A percentile compares a stretch with the other conserved stretches of the same genome.
Conservation (phyloP, 371 early-diverging fungal species). For the Fennellomyces sp. region DNA sequence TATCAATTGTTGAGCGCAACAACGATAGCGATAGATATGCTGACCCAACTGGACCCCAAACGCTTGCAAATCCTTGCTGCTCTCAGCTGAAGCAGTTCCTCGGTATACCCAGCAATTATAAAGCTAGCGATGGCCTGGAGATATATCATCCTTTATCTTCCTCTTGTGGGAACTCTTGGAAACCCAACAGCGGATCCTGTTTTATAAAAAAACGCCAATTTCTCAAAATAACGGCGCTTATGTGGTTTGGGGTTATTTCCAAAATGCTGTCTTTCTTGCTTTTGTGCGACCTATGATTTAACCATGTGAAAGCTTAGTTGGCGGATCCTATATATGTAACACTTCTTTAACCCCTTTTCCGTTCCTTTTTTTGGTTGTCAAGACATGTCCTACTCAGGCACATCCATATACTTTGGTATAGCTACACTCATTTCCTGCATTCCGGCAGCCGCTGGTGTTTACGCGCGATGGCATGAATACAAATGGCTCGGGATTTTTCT, state of each 20-base stretch:
- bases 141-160: not conserved
- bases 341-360: conserved; percentile 7
- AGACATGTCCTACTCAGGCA: not conserved
- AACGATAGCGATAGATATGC: not conserved
- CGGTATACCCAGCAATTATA: too few species aligned
- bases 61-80: too few species aligned
- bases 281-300: not conserved
- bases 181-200: not conserved
- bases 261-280: not conserved
- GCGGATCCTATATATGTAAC: too few species aligned
- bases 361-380: conserved; percentile 6
- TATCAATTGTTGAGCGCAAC: not conserved
- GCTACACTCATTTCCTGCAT: conserved; percentile 8
- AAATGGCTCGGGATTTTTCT: conserved; percentile 10
- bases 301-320: conserved; percentile 6
- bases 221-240: too few species aligned
- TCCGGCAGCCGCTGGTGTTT: conserved; percentile 12
- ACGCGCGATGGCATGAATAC: conserved; percentile 7
- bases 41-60: not conserved
- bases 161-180: not conserved
- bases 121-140: too few species aligned
- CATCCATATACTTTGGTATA: conserved; percentile 3
- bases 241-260: not conserved
- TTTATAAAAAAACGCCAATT: too few species aligned
- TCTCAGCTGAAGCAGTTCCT: too few species aligned